Conservation (phyloP, 768 basidiomycete species). For the Russula olivacea region DNA sequence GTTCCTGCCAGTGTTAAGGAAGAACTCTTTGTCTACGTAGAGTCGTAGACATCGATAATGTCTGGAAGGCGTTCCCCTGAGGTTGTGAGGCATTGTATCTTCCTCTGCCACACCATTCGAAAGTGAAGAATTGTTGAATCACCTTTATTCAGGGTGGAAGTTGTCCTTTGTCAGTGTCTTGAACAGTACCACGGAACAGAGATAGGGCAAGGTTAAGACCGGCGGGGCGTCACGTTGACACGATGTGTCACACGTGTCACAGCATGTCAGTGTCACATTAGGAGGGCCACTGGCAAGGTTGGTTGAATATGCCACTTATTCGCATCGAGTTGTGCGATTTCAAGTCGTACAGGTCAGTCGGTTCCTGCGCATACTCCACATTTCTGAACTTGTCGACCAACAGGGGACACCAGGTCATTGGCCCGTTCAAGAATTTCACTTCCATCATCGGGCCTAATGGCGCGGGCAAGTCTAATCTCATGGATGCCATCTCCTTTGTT, state of each 20-base stretch:
- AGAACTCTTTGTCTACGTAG: too few relatives aligned
- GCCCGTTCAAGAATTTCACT: constrained; percentile 90
- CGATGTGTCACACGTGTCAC: constrained; percentile 9
- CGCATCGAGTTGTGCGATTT: constrained; percentile 93
- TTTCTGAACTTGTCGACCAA: neutral
- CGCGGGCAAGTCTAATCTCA: constrained; percentile 96
- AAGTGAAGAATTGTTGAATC: too few relatives aligned
- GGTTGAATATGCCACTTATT: constrained; percentile 60
- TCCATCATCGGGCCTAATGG: constrained; percentile 98
- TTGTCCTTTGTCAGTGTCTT: too few relatives aligned
- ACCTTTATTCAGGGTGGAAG: too few relatives aligned
- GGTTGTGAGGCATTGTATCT: too few relatives aligned
- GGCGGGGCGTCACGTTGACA: neutral
- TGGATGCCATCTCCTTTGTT: constrained; percentile 99
- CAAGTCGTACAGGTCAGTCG: constrained; percentile 78
- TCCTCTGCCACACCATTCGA: too few relatives aligned
- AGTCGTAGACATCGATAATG: too few relatives aligned
- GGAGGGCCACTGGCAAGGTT: neutral
- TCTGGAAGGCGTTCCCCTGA: too few relatives aligned
- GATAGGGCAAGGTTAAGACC: too few relatives aligned
- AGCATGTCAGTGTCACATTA: neutral
- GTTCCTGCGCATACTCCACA: constrained; percentile 13
- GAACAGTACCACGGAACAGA: too few relatives aligned
- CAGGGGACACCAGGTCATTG: constrained; percentile 79
- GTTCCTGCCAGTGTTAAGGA: too few relatives aligned